Evolutionary conservation across 176 grass and related monocot species (phyloP).

Genomic region (Oryza officinalis): DNA sequence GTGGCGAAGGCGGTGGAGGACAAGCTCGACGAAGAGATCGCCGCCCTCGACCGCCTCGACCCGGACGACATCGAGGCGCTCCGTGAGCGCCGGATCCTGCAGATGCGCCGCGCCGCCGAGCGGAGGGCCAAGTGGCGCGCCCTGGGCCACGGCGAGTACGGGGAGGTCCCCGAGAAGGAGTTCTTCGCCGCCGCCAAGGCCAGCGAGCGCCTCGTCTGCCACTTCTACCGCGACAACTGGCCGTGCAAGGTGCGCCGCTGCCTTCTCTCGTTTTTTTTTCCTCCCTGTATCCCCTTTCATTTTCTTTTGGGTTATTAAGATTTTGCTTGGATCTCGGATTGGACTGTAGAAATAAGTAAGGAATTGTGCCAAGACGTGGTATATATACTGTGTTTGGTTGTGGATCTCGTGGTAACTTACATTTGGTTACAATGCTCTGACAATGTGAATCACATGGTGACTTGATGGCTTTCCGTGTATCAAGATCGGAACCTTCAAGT

Average conservation of each 20-base stretch:
- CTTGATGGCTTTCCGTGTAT: neutral
- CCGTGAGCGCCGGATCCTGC: conserved; percentile 84
- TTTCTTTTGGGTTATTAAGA: neutral
- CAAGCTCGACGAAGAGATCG: conserved; percentile 84
- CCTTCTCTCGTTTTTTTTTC: no score
- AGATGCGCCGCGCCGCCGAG: conserved; percentile 93
- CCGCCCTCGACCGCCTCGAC: conserved; percentile 68
- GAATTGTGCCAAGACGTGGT: neutral
- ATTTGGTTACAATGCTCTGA: neutral
- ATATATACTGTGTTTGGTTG: neutral
- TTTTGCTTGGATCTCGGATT: conserved; percentile 15
- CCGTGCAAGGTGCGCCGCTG: conserved; percentile 72
- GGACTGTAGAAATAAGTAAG: neutral
- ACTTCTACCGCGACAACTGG: conserved; percentile 98
- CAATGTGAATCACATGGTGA: neutral
- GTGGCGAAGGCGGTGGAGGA: conserved; percentile 87
- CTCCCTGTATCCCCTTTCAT: neutral
- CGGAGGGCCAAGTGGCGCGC: conserved; percentile 77
- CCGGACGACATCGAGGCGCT: conserved; percentile 81
- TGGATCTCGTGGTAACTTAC: neutral
- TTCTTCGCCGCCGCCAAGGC: conserved; percentile 88
- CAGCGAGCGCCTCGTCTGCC: conserved; percentile 87
- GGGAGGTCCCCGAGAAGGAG: conserved; percentile 91
- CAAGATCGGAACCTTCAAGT: neutral
- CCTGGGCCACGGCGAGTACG: conserved; percentile 79